Evolutionary conservation across 2,329 filamentous ascomycete genomes (phyloP), one percentile per base, ranked within the genome.

Genomic region (Fusarium proliferatum): DNA sequence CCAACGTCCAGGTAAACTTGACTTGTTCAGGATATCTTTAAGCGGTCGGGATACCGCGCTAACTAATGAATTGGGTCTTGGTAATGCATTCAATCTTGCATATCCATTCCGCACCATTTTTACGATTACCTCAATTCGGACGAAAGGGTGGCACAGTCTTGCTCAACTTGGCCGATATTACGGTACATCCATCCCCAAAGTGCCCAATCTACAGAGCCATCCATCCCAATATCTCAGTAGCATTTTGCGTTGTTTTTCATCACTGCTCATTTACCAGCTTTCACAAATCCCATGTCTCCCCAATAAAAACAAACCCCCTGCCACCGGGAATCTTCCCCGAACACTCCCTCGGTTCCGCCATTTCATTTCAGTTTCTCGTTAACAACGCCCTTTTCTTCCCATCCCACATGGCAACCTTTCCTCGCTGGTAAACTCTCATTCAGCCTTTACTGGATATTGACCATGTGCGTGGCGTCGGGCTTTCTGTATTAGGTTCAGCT

Each of bases 401-500:
- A 59, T 73, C 58, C 64, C 71, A 73, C 65, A 73, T 73, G 71
- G 61, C 65, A 73, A 59, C 63, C 51, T 56, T 69, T 69, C 23
- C 48, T 51, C 46, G 28, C n/a, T 46, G 21, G 26, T 38, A 60
- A 63, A 61, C 26, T 58, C 46, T 69, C 56, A 39, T 46, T 51
- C 41, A 63, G 63, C 56, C 67, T 60, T 70, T 30, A 55, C 51
- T 55, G 51, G 48, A 43, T 30, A 36, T 53, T 61, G 52, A 36
- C 71, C 65, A 72, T 71, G 71, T 72, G 62, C 33, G 71, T 77
- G 69, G 75, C 75, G 75, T 72, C 55, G 71, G 75, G 48, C 72
- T 61, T 74, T 57, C 52, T 61, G 19, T 15, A 55, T 74, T 75
- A 77, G 61, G 63, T 69, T 71, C 71, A 61, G 51, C 72, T 78